Conservation (phyloP, 306 rosid genomes). For the Quercus mongolica region DNA sequence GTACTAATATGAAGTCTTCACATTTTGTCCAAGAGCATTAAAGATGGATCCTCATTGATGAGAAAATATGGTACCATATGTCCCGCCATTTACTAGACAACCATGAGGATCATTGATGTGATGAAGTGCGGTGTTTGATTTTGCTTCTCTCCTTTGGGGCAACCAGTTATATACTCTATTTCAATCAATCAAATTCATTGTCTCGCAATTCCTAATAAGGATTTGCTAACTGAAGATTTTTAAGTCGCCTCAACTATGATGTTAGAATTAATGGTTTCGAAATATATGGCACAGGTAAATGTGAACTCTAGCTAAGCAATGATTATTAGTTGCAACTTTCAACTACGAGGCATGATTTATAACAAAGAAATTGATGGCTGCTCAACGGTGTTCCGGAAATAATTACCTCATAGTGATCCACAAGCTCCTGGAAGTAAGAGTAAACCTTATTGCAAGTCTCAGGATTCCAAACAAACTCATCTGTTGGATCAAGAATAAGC, state of each 20-base stretch:
- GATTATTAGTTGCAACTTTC: background rate
- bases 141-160: no score
- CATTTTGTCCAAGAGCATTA: no score
- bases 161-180: no score
- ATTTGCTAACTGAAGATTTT: background rate
- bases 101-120: no score
- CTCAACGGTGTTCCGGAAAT: background rate
- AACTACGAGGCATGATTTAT: background rate
- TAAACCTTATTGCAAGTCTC: constrained; percentile 65
- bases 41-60: no score
- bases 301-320: background rate
- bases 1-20: no score
- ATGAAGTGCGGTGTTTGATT: no score
- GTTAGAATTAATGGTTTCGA: background rate
- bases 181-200: no score
- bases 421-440: constrained; percentile 92
- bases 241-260: background rate
- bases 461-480: constrained; percentile 88
- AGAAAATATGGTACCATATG: no score
- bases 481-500: constrained; percentile 76
- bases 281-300: background rate
- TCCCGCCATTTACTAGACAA: no score
- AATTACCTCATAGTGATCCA: constrained; percentile 88
- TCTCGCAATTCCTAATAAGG: background rate
- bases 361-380: background rate